A percentile compares a stretch with the other conserved stretches of the same genome.
phyloP scores from a whole-genome alignment of 1,284 basidiomycete genomes.

The Pyrrhoderma lamaoense region DNA sequence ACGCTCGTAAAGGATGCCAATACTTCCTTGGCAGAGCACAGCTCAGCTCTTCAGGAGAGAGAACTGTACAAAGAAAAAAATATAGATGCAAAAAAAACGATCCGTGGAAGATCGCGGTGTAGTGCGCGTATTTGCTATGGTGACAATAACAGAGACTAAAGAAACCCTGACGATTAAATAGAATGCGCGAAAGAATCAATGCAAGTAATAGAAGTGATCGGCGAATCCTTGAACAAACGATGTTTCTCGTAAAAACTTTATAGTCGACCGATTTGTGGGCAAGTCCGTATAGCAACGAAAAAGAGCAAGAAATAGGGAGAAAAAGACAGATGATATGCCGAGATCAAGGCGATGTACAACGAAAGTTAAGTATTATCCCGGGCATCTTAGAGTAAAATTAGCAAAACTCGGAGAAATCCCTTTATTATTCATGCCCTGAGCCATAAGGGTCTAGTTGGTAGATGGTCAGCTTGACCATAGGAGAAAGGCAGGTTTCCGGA shows the following conservation, averaged over 20 bases:
- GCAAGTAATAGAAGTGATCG: slow-evolving; percentile 2
- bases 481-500: slow-evolving; percentile 4
- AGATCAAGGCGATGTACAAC: slow-evolving; percentile 5
- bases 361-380: slow-evolving; percentile 6
- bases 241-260: neutral
- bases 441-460: slow-evolving; percentile 10
- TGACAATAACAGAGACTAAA: slow-evolving; percentile 6
- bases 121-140: neutral
- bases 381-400: slow-evolving; percentile 5
- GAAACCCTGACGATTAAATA: slow-evolving; percentile 11
- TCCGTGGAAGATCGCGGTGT: neutral
- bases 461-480: slow-evolving; percentile 2
- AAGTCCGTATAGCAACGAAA: slow-evolving; percentile 12
- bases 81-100: neutral
- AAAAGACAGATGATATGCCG: neutral
- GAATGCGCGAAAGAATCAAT: slow-evolving; percentile 3
- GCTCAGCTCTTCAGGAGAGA: slow-evolving; percentile 9
- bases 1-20: neutral
- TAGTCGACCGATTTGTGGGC: neutral
- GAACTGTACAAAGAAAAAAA: neutral
- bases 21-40: slow-evolving; percentile 5
- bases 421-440: slow-evolving; percentile 8
- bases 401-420: neutral
- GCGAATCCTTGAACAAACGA: slow-evolving; percentile 1
- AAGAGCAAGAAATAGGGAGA: neutral